These are phyloP conservation scores for Aspergillus funiculosus DNA, from an alignment of 495 filamentous ascomycete species.

Conservation along the genomic window DNA sequence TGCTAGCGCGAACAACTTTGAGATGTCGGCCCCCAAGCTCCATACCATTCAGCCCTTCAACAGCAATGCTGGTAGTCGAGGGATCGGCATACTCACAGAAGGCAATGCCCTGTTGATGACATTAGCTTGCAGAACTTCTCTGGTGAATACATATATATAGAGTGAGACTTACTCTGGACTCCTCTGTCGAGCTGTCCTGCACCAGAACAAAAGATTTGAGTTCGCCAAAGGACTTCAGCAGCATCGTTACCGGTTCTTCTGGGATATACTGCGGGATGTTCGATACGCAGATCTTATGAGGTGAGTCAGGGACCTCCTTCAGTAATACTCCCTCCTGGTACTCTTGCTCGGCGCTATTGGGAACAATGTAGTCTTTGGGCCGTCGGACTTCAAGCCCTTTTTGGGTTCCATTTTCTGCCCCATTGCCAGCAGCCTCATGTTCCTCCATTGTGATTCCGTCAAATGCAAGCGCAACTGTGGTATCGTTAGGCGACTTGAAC, in stretches of 20 bases:
- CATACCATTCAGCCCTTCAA: constrained; percentile 90
- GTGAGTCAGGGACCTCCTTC: constrained; percentile 78
- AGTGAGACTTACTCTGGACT: constrained; percentile 67
- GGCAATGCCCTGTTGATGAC: constrained; percentile 70
- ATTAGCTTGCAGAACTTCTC: constrained; percentile 20
- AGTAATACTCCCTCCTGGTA: constrained; percentile 74
- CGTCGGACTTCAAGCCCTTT: constrained; percentile 75
- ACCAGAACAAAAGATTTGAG: constrained; percentile 89
- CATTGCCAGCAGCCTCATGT: constrained; percentile 50
- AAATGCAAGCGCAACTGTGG: constrained; percentile 84
- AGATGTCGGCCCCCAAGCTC: constrained; percentile 80
- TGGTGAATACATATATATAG: neutral
- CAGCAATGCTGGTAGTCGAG: constrained; percentile 70
- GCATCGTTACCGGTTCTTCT: constrained; percentile 86
- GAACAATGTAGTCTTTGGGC: constrained; percentile 97
- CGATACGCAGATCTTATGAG: constrained; percentile 89
- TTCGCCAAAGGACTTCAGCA: constrained; percentile 83
- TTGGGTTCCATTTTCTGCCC: constrained; percentile 47
- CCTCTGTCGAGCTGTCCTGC: constrained; percentile 78
- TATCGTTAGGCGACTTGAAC: constrained; percentile 80
- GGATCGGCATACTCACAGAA: constrained; percentile 93
- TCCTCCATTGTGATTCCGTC: constrained; percentile 87
- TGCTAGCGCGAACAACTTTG: constrained; percentile 80
- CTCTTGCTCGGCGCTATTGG: constrained; percentile 69
- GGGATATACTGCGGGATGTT: constrained; percentile 82